These are phyloP conservation scores for Saccharomycopsis sp. DNA, from an alignment of 805 yeast genomes.

Conservation along the genomic window DNA sequence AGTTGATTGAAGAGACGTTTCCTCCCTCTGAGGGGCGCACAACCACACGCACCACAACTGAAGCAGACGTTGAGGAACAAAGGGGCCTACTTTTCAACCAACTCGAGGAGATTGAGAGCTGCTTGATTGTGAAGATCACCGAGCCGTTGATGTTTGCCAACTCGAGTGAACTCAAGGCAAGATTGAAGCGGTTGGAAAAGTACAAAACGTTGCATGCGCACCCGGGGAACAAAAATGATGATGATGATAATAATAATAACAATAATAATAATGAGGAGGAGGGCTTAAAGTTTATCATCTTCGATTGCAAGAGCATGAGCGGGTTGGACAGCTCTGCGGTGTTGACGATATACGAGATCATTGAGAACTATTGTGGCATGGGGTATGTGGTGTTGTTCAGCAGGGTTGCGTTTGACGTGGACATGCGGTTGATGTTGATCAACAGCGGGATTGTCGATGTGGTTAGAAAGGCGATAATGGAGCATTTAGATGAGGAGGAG, in stretches of 20 bases:
- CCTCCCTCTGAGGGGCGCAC: conserved; percentile 17
- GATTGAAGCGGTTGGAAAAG: conserved; percentile 61
- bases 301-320: conserved; percentile 79
- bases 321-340: conserved; percentile 73
- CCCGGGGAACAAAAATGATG: conserved; percentile 35
- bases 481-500: conserved; percentile 5
- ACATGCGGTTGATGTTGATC: conserved; percentile 25
- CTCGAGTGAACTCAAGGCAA: conserved; percentile 60
- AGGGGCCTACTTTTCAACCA: too few relatives aligned
- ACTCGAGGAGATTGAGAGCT: conserved; percentile 51
- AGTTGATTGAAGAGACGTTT: conserved; percentile 22
- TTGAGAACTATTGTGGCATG: conserved; percentile 36
- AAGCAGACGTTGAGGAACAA: conserved; percentile 2
- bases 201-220: conserved; percentile 70
- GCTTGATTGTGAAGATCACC: conserved; percentile 70
- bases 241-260: neutral
- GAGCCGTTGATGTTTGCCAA: conserved; percentile 88
- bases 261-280: neutral
- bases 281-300: conserved; percentile 43
- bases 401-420: conserved; percentile 26
- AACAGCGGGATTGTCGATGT: conserved; percentile 26
- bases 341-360: conserved; percentile 54
- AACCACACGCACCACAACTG: too few relatives aligned
- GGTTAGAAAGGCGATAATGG: conserved; percentile 11
- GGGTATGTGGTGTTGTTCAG: conserved; percentile 28